A percentile compares a stretch with the other conserved stretches of the same genome.
These are phyloP conservation scores for Backusella australiensis DNA, from an alignment of 192 early-diverging fungal genomes.

Conservation along the genomic window DNA sequence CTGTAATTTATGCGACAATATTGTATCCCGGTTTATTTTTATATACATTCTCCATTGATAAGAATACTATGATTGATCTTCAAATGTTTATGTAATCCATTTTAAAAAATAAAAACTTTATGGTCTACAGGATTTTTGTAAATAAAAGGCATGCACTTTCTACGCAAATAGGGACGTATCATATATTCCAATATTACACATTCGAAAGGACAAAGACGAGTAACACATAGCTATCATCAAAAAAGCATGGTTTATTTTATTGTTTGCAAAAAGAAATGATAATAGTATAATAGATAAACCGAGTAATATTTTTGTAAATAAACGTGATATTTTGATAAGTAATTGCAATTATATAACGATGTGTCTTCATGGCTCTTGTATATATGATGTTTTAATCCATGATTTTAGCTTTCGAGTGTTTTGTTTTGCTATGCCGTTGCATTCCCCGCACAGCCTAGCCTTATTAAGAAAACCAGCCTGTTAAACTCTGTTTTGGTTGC, in stretches of 20 bases:
- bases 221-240: background rate
- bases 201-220: background rate
- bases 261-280: too few species aligned
- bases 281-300: too few species aligned
- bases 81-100: background rate
- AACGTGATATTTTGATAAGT: too few species aligned
- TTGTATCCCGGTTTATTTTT: too few species aligned
- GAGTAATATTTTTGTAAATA: too few species aligned
- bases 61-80: background rate
- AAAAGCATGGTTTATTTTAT: background rate
- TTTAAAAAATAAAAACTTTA: background rate
- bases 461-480: background rate
- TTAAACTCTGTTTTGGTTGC: background rate
- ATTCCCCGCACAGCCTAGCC: background rate
- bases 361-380: background rate
- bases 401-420: background rate
- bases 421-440: background rate
- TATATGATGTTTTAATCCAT: background rate
- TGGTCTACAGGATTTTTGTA: too few species aligned
- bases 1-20: too few species aligned
- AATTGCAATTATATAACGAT: background rate
- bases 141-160: too few species aligned
- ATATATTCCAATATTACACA: background rate
- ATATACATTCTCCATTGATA: background rate
- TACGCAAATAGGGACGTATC: background rate